Base-by-base conservation (phyloP, 352 stramenopile species). In the Pythium scleroteichum region DNA sequence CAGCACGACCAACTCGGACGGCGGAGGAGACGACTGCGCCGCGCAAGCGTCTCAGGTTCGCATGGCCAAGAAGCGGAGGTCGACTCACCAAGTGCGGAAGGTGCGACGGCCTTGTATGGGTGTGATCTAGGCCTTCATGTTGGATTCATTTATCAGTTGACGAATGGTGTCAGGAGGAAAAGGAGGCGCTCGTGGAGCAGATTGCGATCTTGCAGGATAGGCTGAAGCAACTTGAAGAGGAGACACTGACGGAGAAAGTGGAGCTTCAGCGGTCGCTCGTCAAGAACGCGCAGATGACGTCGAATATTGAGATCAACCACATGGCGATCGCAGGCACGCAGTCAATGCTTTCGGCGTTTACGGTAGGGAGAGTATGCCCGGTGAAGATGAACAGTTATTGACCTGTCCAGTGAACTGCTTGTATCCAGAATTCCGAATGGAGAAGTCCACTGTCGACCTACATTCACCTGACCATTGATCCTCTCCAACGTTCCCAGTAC, bases 21-120 rank as follows among this genome's bases (percentile, higher is more conserved):
- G 53, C 29, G 53, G 53, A n/a, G 38, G 52, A 9, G 53, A 60
- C 19, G 56, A 44, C 27, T 20, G 16, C 27, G 32, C 19, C 1
- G 48, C 9, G n/a, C 5, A 20, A 5, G 32, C 26, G 19, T 27
- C 33, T 19, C 19, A 17, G 22, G 8, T 61, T 7, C 53, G 53
- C 16, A 12, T 19, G 14, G 26, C 20, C n/a, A 66, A 66, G 45
- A 66, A 66, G 33, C 59, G 59, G 19, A 24, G 49, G 16, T 56
- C 59, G n/a, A 66, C 59, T 10, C 52, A 66, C 14, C 49, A 66
- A 57, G 59, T 66, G 13, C 59, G 59, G 41, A 66, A 66, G 40
- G 59, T 66, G 48, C 13, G 20, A 19, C 29, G 29, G 29, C 5
- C 29, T n/a, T n/a, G n/a, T n/a, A n/a, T n/a, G n/a, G n/a, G n/a